Percentiles rank a stretch among this genome's conserved stretches.
These are phyloP conservation scores for Dictyophora rubrovolvata DNA, from an alignment of 768 basidiomycete species.

Conservation along the genomic window DNA sequence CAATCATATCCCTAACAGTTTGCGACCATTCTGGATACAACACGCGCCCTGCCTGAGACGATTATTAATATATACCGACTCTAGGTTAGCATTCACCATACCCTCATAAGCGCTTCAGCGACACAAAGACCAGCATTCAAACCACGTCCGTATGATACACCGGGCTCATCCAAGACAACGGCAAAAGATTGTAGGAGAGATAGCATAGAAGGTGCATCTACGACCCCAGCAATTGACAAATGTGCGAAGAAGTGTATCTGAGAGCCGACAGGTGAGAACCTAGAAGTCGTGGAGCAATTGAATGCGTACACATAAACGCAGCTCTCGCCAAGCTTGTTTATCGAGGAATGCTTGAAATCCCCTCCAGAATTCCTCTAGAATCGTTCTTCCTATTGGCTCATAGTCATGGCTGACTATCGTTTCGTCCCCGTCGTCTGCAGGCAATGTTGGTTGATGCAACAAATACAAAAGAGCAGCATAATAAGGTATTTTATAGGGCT, in stretches of 20 bases:
- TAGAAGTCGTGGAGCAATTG: slow-evolving; percentile 7
- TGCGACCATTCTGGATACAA: slow-evolving; percentile 52
- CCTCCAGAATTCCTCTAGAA: slow-evolving; percentile 85
- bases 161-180: slow-evolving; percentile 81
- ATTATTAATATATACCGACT: slow-evolving; percentile 1
- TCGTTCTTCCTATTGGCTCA: slow-evolving; percentile 51
- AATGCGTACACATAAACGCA: slow-evolving; percentile 68
- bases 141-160: slow-evolving; percentile 76
- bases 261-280: background rate
- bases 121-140: slow-evolving; percentile 74
- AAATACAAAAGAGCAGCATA: slow-evolving; percentile 74
- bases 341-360: slow-evolving; percentile 85
- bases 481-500: slow-evolving; percentile 88
- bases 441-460: slow-evolving; percentile 34
- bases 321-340: slow-evolving; percentile 84
- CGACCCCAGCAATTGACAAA: slow-evolving; percentile 62
- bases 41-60: slow-evolving; percentile 50
- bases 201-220: slow-evolving; percentile 71
- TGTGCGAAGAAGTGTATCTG: slow-evolving; percentile 94
- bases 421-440: slow-evolving; percentile 23
- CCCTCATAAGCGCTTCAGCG: slow-evolving; percentile 71
- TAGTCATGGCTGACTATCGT: slow-evolving; percentile 22
- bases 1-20: slow-evolving; percentile 60
- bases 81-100: slow-evolving; percentile 15
- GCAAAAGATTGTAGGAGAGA: slow-evolving; percentile 76